phyloP scores from a whole-genome alignment of 352 stramenopile species.

The Globisporangium acanthophoron region DNA sequence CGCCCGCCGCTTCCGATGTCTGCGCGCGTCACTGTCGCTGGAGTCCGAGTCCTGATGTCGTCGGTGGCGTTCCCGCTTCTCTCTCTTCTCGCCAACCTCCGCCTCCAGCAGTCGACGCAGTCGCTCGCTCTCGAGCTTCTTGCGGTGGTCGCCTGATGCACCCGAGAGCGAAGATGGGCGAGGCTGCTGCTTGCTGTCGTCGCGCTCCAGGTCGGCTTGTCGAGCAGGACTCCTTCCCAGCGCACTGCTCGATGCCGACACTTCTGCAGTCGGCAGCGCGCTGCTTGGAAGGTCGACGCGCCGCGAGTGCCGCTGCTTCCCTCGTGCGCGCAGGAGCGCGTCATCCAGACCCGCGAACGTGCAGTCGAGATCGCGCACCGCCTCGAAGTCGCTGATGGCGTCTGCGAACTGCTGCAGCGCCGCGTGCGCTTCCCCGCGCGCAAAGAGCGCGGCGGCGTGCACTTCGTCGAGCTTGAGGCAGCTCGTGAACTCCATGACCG shows the following conservation, averaged over 20 bases:
- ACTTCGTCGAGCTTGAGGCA: slow-evolving; percentile 27
- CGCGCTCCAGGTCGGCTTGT: neutral
- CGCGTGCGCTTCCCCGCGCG: slow-evolving; percentile 19
- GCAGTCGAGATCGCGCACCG: slow-evolving; percentile 14
- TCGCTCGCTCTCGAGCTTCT: slow-evolving; percentile 24
- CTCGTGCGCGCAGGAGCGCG: slow-evolving; percentile 17
- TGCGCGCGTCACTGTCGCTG: slow-evolving; percentile 7
- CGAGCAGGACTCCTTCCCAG: neutral
- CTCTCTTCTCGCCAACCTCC: slow-evolving; percentile 8
- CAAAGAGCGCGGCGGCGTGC: slow-evolving; percentile 13
- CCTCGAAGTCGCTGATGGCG: slow-evolving; percentile 30
- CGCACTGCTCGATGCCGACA: neutral
- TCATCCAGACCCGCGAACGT: slow-evolving; percentile 9
- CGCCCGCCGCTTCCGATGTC: slow-evolving; percentile 3
- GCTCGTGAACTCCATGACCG: slow-evolving; percentile 29
- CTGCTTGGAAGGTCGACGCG: slow-evolving; percentile 11
- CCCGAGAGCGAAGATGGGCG: neutral
- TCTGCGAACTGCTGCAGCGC: slow-evolving; percentile 27
- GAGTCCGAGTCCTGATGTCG: slow-evolving; percentile 1
- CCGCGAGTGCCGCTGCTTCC: slow-evolving; percentile 15
- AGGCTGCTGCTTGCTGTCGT: neutral
- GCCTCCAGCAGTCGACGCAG: slow-evolving; percentile 30
- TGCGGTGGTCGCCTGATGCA: neutral
- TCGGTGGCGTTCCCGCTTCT: slow-evolving; percentile 11
- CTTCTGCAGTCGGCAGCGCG: neutral